Conservation (phyloP, 1,284 basidiomycete genomes). For the Thecaphora frezii region DNA sequence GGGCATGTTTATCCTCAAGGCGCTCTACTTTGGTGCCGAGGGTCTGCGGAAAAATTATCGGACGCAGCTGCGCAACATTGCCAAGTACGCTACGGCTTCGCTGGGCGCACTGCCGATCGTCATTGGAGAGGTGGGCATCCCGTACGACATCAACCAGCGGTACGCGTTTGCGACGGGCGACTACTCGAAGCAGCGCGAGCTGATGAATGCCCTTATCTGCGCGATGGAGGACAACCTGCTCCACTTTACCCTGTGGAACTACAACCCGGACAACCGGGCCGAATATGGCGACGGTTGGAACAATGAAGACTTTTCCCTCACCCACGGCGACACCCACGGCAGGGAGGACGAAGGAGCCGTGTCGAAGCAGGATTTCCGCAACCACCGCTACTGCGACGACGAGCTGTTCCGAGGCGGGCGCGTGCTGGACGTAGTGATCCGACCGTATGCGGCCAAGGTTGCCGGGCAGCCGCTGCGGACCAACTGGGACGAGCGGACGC, state of each 20-base stretch:
- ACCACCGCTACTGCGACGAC: conserved; percentile 61
- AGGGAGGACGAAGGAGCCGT: conserved; percentile 58
- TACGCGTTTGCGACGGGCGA: conserved; percentile 64
- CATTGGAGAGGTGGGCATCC: conserved; percentile 54
- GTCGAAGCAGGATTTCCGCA: conserved; percentile 41
- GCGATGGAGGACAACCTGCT: conserved; percentile 55
- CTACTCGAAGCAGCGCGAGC: conserved; percentile 63
- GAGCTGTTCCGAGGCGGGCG: conserved; percentile 76
- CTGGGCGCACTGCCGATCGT: conserved; percentile 47
- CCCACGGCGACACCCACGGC: conserved; percentile 86
- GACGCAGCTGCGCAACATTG: conserved; percentile 34
- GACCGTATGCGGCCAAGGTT: conserved; percentile 58
- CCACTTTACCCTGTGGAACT: conserved; percentile 75
- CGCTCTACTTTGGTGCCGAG: conserved; percentile 47
- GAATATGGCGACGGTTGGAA: conserved; percentile 86
- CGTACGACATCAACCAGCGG: conserved; percentile 52
- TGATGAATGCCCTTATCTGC: conserved; percentile 57
- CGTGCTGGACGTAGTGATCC: conserved; percentile 70
- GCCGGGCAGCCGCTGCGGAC: conserved; percentile 51
- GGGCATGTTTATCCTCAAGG: conserved; percentile 46
- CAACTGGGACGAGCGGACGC: conserved; percentile 39
- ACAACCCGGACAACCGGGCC: conserved; percentile 85
- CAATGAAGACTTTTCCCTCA: conserved; percentile 68
- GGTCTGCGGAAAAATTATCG: conserved; percentile 44
- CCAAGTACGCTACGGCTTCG: conserved; percentile 23